Evolutionary conservation across 768 basidiomycete species (phyloP).

Genomic region (Amyloporia xantha): DNA sequence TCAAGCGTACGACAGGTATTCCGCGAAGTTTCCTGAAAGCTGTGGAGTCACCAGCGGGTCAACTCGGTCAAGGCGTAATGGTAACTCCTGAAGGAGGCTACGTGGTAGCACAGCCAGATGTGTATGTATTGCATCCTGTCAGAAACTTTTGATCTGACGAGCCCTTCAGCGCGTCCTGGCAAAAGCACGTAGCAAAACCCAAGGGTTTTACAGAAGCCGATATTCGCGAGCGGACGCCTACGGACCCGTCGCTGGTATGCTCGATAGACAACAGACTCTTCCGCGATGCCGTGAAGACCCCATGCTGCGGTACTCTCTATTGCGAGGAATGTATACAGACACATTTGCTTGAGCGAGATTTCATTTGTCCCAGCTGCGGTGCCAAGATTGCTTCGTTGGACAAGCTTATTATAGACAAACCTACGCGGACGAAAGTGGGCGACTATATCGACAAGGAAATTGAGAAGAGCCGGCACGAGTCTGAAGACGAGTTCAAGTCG

Average conservation of each 20-base stretch:
- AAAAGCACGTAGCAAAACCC: slow-evolving; percentile 77
- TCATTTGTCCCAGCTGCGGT: slow-evolving; percentile 85
- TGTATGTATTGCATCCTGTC: slow-evolving; percentile 49
- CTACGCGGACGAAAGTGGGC: slow-evolving; percentile 65
- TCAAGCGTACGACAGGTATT: slow-evolving; percentile 97
- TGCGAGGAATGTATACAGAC: slow-evolving; percentile 98
- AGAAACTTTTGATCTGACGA: neutral
- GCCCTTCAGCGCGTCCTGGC: slow-evolving; percentile 76
- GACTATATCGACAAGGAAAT: slow-evolving; percentile 81
- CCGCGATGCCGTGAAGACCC: slow-evolving; percentile 91
- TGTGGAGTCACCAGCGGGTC: slow-evolving; percentile 80
- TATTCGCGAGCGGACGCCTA: slow-evolving; percentile 77
- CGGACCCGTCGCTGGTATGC: slow-evolving; percentile 76
- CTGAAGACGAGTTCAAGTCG: slow-evolving; percentile 19
- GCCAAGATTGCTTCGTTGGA: slow-evolving; percentile 86
- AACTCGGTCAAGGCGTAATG: slow-evolving; percentile 86
- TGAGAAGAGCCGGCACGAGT: slow-evolving; percentile 69
- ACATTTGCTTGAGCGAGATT: slow-evolving; percentile 90
- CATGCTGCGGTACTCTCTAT: slow-evolving; percentile 86
- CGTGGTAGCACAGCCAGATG: slow-evolving; percentile 94
- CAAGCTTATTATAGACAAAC: slow-evolving; percentile 76
- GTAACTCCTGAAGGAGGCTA: slow-evolving; percentile 98
- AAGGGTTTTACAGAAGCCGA: slow-evolving; percentile 84
- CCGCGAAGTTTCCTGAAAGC: slow-evolving; percentile 96
- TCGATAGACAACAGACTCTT: slow-evolving; percentile 91